Base-by-base conservation (phyloP, 148 eudicot species). In the Gaultheria prostrata region DNA sequence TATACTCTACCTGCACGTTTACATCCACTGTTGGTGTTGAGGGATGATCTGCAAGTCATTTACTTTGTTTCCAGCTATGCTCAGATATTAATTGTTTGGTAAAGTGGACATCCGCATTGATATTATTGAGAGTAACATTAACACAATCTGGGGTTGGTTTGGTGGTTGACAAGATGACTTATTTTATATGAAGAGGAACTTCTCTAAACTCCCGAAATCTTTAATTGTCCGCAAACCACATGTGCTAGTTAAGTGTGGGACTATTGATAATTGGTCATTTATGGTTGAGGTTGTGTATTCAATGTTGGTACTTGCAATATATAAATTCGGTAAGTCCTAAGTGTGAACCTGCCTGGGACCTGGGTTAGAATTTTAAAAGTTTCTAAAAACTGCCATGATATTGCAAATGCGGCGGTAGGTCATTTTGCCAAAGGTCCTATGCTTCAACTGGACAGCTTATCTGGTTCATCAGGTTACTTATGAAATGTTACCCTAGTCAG, bases 271-370 rank as follows among this genome's bases (percentile, higher is more conserved):
- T 11, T 59, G 6, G 67, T 59, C 45, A 70, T 70, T 70, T 14
- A 35, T 15, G 48, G 76, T 35, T 35, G 76, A 72, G 48, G 48
- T 72, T 72, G 48, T 72, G 76, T n/a, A 72, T 72, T 72, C 46
- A 72, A 17, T 39, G 28, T 39, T 70, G 75, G 75, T 39, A 9
- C 77, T 43, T n/a, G 24, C 24, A 8, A 73, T 8, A 73, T 39
- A 18, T 6, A 39, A 35, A 39, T 14, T 33, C 20, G 17, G 17
- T 49, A 49, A 39, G 43, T 39, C 43, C 3, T 39, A 43, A 73
- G 48, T 20, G 24, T 39, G 43, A 73, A 18, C 12, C 77, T 39
- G 45, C 24, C 39, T 1, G 67, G 13, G 67, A n/a, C 28, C 13
- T 61, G 33, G 17, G 28, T n/a, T 24, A 9, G 14, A 63, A 24